A percentile compares a stretch with the other conserved stretches of the same genome.
Conservation (phyloP, 2,329 filamentous ascomycete species). For the Alternaria solani region DNA sequence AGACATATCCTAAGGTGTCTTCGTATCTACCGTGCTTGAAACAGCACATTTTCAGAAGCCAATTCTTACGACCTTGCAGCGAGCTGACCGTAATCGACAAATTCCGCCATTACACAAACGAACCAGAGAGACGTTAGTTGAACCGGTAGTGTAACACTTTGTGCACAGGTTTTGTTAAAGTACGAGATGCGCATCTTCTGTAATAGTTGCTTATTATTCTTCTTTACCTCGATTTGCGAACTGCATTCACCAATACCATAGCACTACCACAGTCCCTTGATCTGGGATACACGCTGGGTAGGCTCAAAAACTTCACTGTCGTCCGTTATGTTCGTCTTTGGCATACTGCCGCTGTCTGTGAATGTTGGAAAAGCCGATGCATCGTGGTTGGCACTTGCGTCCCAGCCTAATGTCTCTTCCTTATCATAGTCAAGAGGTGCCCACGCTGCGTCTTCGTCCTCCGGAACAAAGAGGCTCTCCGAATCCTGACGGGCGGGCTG, state of each 20-base stretch:
- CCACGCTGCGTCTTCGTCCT: constrained; percentile 75
- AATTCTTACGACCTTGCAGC: not conserved
- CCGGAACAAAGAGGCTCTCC: constrained; percentile 74
- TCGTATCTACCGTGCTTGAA: not conserved
- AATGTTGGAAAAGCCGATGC: constrained; percentile 54
- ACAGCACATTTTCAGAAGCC: not conserved
- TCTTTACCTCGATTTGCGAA: not conserved
- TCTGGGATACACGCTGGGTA: constrained; percentile 75
- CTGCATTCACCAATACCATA: not conserved
- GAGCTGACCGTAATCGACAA: not conserved
- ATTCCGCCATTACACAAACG: not conserved
- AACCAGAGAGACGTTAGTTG: not conserved
- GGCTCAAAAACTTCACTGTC: constrained; percentile 65
- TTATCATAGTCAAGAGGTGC: constrained; percentile 74
- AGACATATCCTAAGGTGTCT: not conserved
- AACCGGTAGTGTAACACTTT: not conserved
- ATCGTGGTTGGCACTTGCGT: constrained; percentile 67
- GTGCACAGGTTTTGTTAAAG: not conserved
- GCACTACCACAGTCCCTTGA: constrained; percentile 48
- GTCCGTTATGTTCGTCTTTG: constrained; percentile 36
- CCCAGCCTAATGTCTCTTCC: constrained; percentile 76
- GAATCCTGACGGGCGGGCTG: constrained; percentile 62
- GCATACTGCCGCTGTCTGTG: constrained; percentile 50
- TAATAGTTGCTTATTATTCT: not conserved
- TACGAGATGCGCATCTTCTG: not conserved